phyloP scores from a whole-genome alignment of 305 asterid genomes.

The Rubia balearica region DNA sequence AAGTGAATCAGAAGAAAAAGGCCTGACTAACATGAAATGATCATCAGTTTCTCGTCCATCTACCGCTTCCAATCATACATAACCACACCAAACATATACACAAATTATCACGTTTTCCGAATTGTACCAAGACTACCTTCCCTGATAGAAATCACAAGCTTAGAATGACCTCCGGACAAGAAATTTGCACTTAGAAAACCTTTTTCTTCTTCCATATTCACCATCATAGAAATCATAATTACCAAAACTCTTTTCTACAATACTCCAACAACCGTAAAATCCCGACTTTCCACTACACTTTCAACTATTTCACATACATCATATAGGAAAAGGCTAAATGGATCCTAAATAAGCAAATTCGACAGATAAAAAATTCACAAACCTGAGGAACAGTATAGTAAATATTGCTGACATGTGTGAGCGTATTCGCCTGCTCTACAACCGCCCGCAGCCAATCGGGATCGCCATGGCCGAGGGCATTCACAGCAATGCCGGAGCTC shows the following conservation, averaged over 20 bases:
- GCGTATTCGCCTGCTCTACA: constrained; percentile 50
- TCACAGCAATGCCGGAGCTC: constrained; percentile 85
- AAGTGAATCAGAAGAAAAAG: not conserved
- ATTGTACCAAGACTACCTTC: not conserved
- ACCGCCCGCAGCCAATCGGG: constrained; percentile 75
- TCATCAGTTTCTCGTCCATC: no score
- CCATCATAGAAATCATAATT: not conserved
- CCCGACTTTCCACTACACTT: not conserved
- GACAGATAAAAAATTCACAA: not conserved
- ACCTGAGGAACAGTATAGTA: constrained; percentile 81
- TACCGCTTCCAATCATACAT: not conserved
- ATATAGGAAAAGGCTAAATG: not conserved
- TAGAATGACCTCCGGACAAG: not conserved
- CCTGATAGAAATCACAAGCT: not conserved
- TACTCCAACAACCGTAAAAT: not conserved
- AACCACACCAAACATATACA: not conserved
- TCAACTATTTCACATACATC: not conserved
- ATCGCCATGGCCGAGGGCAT: constrained; percentile 90
- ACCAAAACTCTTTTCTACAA: not conserved
- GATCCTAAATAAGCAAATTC: not conserved
- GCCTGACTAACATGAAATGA: no score
- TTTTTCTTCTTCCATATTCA: not conserved
- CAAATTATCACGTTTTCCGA: not conserved
- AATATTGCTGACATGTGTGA: constrained; percentile 78
- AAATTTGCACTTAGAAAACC: not conserved